phyloP scores from a whole-genome alignment of 2,329 filamentous ascomycete genomes.

The Penicillium hordei region DNA sequence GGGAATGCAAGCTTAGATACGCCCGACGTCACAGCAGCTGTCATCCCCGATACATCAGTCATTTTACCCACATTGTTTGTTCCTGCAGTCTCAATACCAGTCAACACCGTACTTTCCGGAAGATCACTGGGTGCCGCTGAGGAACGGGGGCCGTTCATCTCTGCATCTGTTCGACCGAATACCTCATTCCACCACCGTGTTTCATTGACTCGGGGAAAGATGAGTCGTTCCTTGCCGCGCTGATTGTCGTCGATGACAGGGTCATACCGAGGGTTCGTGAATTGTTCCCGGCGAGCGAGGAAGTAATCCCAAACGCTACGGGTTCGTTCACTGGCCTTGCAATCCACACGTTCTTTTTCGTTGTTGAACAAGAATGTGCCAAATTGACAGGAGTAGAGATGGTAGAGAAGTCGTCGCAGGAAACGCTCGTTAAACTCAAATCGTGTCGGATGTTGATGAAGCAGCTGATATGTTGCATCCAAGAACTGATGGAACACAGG shows the following conservation, averaged over 20 bases:
- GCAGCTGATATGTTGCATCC: constrained; percentile 86
- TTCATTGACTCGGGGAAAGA: constrained; percentile 74
- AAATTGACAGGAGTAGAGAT: constrained; percentile 93
- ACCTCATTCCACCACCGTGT: constrained; percentile 92
- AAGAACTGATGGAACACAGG: constrained; percentile 98
- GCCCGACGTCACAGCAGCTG: constrained; percentile 46
- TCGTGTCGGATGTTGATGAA: constrained; percentile 78
- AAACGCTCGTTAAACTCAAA: constrained; percentile 98
- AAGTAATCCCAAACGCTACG: constrained; percentile 97
- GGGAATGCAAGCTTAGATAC: constrained; percentile 48
- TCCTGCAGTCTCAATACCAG: constrained; percentile 58
- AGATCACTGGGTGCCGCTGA: constrained; percentile 45
- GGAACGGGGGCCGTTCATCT: constrained; percentile 78
- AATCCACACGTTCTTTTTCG: constrained; percentile 80
- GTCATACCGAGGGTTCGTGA: constrained; percentile 79
- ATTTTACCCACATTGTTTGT: constrained; percentile 41
- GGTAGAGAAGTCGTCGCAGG: constrained; percentile 82
- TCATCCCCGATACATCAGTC: constrained; percentile 36
- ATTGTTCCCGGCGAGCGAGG: constrained; percentile 74
- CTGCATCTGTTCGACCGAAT: constrained; percentile 81
- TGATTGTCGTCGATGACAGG: constrained; percentile 72
- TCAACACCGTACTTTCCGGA: constrained; percentile 51
- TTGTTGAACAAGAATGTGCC: constrained; percentile 95
- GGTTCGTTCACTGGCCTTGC: constrained; percentile 67
- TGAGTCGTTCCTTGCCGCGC: constrained; percentile 75